phyloP scores from a whole-genome alignment of 2,329 filamentous ascomycete genomes.

The Epichloe coenophiala region DNA sequence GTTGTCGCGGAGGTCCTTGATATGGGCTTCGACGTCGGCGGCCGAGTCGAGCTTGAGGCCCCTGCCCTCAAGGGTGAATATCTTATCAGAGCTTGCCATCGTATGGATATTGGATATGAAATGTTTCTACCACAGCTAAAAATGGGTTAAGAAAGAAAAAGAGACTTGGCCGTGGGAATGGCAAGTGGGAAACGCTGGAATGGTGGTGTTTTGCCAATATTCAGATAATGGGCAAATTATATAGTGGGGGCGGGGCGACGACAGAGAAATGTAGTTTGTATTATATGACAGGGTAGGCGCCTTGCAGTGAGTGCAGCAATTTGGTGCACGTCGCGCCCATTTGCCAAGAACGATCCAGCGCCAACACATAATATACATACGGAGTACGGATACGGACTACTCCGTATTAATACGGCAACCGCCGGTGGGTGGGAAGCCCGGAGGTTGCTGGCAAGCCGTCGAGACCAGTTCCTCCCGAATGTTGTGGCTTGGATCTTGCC shows the following conservation, averaged over 20 bases:
- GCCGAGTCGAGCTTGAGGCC: slow-evolving; percentile 85
- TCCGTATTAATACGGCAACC: neutral
- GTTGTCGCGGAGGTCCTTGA: slow-evolving; percentile 59
- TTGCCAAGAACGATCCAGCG: neutral
- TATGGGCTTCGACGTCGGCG: slow-evolving; percentile 73
- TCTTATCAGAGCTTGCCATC: slow-evolving; percentile 33
- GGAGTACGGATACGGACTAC: no score
- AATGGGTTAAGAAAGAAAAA: slow-evolving; percentile 3
- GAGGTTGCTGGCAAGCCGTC: neutral
- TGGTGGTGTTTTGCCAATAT: neutral
- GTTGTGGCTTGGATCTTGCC: slow-evolving; percentile 1
- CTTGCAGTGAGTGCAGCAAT: neutral
- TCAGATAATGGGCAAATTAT: slow-evolving; percentile 2
- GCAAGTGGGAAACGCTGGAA: neutral
- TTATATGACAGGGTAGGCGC: neutral
- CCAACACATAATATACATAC: neutral
- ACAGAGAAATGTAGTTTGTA: neutral
- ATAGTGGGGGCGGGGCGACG: slow-evolving; percentile 19
- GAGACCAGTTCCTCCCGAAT: neutral
- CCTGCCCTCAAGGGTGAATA: slow-evolving; percentile 86
- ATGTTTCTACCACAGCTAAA: neutral
- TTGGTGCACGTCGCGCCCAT: neutral
- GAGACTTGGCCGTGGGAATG: neutral
- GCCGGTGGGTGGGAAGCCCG: neutral
- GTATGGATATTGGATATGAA: slow-evolving; percentile 4